These are phyloP conservation scores for Clonostachys sp. DNA, from an alignment of 2,329 filamentous ascomycete species.

Conservation along the genomic window DNA sequence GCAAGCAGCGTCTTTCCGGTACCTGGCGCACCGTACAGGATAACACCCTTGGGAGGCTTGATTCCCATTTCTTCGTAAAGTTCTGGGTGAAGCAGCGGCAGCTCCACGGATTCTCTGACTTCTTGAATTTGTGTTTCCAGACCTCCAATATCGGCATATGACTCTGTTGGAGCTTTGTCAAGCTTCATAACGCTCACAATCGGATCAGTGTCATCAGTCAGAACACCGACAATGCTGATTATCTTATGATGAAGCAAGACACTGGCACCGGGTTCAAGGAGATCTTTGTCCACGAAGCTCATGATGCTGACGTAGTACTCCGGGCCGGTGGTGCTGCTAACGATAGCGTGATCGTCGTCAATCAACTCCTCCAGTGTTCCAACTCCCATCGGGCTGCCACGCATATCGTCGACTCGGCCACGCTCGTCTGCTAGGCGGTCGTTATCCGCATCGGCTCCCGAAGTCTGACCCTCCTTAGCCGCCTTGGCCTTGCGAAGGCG, in stretches of 20 bases:
- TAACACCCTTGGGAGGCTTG: constrained; percentile 98
- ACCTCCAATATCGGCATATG: constrained; percentile 97
- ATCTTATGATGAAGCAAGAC: constrained; percentile 96
- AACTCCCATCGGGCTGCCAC: constrained; percentile 97
- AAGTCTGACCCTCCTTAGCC: constrained; percentile 61
- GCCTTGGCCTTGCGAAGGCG: constrained; percentile 88
- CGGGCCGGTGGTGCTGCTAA: constrained; percentile 92
- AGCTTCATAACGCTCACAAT: constrained; percentile 98
- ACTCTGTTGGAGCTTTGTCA: constrained; percentile 96
- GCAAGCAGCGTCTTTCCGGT: constrained; percentile 95
- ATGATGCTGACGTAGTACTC: constrained; percentile 99
- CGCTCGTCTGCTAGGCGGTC: constrained; percentile 94
- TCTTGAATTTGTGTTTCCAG: constrained; percentile 95
- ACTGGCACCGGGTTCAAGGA: constrained; percentile 92
- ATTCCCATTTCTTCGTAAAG: constrained; percentile 99
- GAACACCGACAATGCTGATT: constrained; percentile 93
- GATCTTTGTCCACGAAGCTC: constrained; percentile 99
- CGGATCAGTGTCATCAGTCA: constrained; percentile 94
- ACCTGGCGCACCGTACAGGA: constrained; percentile 93
- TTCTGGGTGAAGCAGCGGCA: constrained; percentile 92
- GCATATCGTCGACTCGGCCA: constrained; percentile 94
- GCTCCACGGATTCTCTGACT: constrained; percentile 92
- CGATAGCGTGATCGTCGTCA: constrained; percentile 97
- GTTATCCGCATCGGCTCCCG: constrained; percentile 60
- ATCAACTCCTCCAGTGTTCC: constrained; percentile 98